A percentile compares a stretch with the other conserved stretches of the same genome.
phyloP scores from a whole-genome alignment of 2,329 filamentous ascomycete genomes.

The Meredithiella fracta region DNA sequence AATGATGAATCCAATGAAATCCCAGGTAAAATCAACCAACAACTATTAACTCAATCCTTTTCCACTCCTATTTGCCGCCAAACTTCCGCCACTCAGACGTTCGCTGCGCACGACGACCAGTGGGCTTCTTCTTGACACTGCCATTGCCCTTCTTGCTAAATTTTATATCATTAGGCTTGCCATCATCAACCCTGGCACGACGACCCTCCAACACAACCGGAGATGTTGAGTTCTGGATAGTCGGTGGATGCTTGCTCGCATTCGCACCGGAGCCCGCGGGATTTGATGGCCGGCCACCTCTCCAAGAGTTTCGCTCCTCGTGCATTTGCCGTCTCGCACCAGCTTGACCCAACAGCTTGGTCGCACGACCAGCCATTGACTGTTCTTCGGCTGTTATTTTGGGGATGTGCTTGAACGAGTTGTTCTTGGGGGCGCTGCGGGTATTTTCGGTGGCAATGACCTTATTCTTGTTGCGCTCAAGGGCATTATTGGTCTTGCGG shows the following conservation, averaged over 20 bases:
- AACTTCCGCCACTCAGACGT: slow-evolving; percentile 30
- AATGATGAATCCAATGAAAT: background rate
- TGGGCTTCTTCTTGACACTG: slow-evolving; percentile 21
- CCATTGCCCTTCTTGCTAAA: slow-evolving; percentile 39
- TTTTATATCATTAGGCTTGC: slow-evolving; percentile 44
- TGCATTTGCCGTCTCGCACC: slow-evolving; percentile 34
- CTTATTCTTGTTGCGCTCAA: slow-evolving; percentile 26
- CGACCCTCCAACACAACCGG: slow-evolving; percentile 68
- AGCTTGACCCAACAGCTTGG: slow-evolving; percentile 56
- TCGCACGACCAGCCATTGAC: slow-evolving; percentile 55
- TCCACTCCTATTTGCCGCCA: background rate
- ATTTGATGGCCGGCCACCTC: slow-evolving; percentile 9
- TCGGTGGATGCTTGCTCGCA: slow-evolving; percentile 16
- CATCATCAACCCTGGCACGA: slow-evolving; percentile 51
- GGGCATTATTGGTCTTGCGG: slow-evolving; percentile 38
- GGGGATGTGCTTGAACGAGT: slow-evolving; percentile 42
- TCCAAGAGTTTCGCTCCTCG: slow-evolving; percentile 12
- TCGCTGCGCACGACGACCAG: slow-evolving; percentile 25
- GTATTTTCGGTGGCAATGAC: slow-evolving; percentile 22
- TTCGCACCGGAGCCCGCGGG: slow-evolving; percentile 10
- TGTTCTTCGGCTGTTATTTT: slow-evolving; percentile 55
- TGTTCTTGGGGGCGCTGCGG: slow-evolving; percentile 21
- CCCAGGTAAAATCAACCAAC: background rate
- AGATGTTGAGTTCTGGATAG: slow-evolving; percentile 43
- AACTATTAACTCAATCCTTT: background rate